Base-by-base conservation (phyloP, 192 early-diverging fungal genomes). In the Chytriomyces sp. region DNA sequence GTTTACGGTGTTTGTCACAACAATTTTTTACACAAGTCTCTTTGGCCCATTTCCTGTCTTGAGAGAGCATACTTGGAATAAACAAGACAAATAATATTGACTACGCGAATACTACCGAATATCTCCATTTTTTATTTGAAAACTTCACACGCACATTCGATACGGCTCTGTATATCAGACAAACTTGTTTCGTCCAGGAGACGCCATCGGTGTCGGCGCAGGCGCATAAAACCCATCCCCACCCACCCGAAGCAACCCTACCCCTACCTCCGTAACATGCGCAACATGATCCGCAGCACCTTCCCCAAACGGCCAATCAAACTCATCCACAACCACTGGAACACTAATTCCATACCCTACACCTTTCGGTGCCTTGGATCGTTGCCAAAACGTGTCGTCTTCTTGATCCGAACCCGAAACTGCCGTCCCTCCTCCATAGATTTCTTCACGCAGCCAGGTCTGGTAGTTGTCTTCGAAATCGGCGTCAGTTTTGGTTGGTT, bases 401-500 rank as follows among this genome's bases (percentile, higher is more conserved):
- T 59, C 57, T 20, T 59, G 16, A 16, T 59, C 13, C 57, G n/a
- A n/a, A n/a, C n/a, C n/a, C n/a, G n/a, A n/a, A n/a, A n/a, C n/a
- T n/a, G n/a, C n/a, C n/a, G n/a, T n/a, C n/a, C n/a, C n/a, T n/a
- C n/a, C n/a, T n/a, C n/a, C n/a, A n/a, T n/a, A 82, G 11, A 82
- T 71, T 50, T 82, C 80, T n/a, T 47, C 47, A 24, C 50, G 64
- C 28, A 82, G 28, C 92, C 92, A 93, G 45, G 88, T 82, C 69
- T 91, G 85, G 69, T 91, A 93, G 57, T 91, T 88, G 28, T 85
- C 79, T 67, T 84, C 82, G 72, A 93, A 93, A 16, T 83, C 82
- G 2, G 75, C 78, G 60, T 93, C 92, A 50, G 92, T 66, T 44
- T 46, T 73, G 46, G 57, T 26, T 45, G 7, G 67, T 53, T 43